These are phyloP conservation scores for Suillus occidentalis DNA, from an alignment of 768 basidiomycete species.

Conservation along the genomic window DNA sequence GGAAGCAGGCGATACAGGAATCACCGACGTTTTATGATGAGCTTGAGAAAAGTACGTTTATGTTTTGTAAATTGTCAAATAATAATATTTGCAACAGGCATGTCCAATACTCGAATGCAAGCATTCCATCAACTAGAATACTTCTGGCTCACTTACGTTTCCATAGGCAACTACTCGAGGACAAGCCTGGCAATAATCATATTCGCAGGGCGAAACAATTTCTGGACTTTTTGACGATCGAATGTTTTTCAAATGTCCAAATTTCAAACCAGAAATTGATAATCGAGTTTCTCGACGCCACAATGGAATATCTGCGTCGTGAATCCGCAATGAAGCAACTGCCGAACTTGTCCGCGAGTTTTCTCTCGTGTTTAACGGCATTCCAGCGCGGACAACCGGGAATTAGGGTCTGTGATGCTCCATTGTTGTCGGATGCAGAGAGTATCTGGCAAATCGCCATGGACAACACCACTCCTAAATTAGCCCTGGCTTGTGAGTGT, in stretches of 20 bases:
- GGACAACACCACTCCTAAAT: slow-evolving; percentile 27
- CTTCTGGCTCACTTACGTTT: neutral
- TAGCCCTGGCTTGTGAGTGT: slow-evolving; percentile 44
- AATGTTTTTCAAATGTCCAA: slow-evolving; percentile 4
- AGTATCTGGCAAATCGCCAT: slow-evolving; percentile 39
- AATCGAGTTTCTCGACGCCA: neutral
- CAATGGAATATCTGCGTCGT: neutral
- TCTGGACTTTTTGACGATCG: slow-evolving; percentile 7
- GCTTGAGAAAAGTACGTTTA: neutral
- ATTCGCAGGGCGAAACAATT: slow-evolving; percentile 8
- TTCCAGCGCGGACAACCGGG: slow-evolving; percentile 16
- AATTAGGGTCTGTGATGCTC: slow-evolving; percentile 8
- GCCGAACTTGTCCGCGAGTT: slow-evolving; percentile 32
- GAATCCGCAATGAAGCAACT: neutral
- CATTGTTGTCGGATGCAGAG: slow-evolving; percentile 29
- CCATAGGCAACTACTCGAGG: neutral
- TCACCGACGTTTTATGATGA: neutral
- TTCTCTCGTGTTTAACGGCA: slow-evolving; percentile 38
- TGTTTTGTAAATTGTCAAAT: neutral
- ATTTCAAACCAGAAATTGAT: slow-evolving; percentile 1
- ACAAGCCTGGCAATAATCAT: neutral
- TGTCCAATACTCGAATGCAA: neutral
- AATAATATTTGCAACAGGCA: neutral
- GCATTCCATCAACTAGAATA: neutral
- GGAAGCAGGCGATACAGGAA: slow-evolving; percentile 1